These are phyloP conservation scores for Candida awuae DNA, from an alignment of 805 yeast genomes.

Conservation along the genomic window DNA sequence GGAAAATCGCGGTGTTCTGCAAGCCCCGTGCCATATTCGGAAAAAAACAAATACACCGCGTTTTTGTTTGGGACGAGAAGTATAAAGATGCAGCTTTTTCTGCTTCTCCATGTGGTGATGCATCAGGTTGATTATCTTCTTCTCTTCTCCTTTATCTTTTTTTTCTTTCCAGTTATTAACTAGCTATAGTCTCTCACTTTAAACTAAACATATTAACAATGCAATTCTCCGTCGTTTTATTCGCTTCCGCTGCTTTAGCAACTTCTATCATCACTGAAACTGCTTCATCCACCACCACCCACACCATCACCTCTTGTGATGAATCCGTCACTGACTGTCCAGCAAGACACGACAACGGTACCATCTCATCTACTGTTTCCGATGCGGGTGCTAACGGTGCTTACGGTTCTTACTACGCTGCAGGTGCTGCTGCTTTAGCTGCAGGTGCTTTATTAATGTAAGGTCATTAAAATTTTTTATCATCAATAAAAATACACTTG, in stretches of 20 bases:
- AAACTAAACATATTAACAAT: conserved; percentile 25
- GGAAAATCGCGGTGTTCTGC: no score
- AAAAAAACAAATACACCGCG: conserved; percentile 4
- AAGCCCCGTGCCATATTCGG: not conserved
- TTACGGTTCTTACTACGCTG: conserved; percentile 24
- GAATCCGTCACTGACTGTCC: conserved; percentile 30
- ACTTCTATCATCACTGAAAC: conserved; percentile 21
- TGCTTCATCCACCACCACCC: conserved; percentile 29
- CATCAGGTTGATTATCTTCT: no score
- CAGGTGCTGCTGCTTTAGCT: conserved; percentile 28
- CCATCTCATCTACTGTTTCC: conserved; percentile 19
- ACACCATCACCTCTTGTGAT: conserved; percentile 32
- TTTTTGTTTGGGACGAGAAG: no score
- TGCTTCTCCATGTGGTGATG: not conserved
- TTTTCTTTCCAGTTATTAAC: conserved; percentile 2
- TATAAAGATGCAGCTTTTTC: not conserved
- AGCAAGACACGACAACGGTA: conserved; percentile 15
- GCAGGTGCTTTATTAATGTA: conserved; percentile 28
- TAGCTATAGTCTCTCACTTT: conserved; percentile 17
- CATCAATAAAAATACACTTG: not conserved
- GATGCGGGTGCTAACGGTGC: conserved; percentile 6
- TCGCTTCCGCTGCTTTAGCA: conserved; percentile 28
- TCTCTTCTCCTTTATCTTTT: conserved; percentile 2
- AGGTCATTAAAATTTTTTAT: conserved; percentile 1
- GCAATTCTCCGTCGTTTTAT: conserved; percentile 36